Conservation (phyloP, 331 rosid genomes). For the Rhamnella rubrinervis region DNA sequence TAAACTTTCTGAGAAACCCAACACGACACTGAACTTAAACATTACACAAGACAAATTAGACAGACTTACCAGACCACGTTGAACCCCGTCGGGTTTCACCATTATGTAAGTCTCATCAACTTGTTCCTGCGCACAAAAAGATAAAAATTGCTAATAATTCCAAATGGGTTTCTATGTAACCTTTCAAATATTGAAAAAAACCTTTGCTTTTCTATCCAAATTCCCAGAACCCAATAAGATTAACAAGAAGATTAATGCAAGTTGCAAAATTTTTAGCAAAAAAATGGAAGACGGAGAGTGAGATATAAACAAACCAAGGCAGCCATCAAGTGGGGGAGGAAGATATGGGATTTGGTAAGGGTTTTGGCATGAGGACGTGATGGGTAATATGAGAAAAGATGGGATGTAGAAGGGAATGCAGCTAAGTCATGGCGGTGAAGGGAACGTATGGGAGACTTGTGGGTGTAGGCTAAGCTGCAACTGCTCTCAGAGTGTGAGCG, state of each 20-base stretch:
- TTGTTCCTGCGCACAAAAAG: conserved; percentile 58
- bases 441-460: conserved; percentile 19
- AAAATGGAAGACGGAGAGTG: neutral
- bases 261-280: neutral
- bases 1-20: conserved; percentile 12
- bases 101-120: conserved; percentile 88
- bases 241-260: neutral
- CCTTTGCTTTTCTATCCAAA: neutral
- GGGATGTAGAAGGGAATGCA: conserved; percentile 67
- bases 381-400: conserved; percentile 48
- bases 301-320: conserved; percentile 51
- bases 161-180: neutral
- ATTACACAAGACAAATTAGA: neutral
- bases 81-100: conserved; percentile 98
- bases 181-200: neutral
- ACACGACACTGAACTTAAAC: conserved; percentile 4
- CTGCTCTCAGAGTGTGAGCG: conserved; percentile 29
- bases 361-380: conserved; percentile 41
- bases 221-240: neutral
- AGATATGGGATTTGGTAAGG: conserved; percentile 49
- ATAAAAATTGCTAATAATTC: conserved; percentile 12
- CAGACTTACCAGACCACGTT: conserved; percentile 83
- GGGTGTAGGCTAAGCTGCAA: conserved; percentile 31
- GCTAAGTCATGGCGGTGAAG: conserved; percentile 41
- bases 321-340: conserved; percentile 81